Base-by-base conservation (phyloP, 768 basidiomycete genomes). In the Tricholoma matsutake region DNA sequence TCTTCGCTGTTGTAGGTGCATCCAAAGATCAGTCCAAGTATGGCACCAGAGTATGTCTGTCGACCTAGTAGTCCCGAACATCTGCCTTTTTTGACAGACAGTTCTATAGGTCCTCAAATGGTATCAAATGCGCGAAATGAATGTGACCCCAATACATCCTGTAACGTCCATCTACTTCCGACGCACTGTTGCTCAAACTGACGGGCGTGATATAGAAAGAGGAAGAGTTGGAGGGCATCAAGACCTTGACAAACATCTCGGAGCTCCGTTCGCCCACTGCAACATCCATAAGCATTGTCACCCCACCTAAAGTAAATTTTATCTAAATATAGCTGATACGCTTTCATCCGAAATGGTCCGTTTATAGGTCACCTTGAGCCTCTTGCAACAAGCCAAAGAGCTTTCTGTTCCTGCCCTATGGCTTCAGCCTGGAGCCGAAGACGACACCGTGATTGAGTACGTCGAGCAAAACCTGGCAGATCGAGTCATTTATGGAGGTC, bases 401-500 rank as follows among this genome's bases (percentile, higher is more conserved):
- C 81, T 85, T n/a, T 72, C 73, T n/a, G 72, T 92, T n/a, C 88
- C 87, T 5, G 81, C 86, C 3, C 79, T 94, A 47, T 96, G 94
- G 94, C 82, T 96, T 31, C 94, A 96, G 71, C 94, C 94, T 6
- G 93, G 93, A 20, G 91, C 93, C 6, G 86, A 89, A 64, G 87
- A 92, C 66, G 80, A 77, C 14, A 73, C 74, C 2, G 91, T 94
- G 52, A 73, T 78, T 14, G 67, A 78, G 14, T 95, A 83, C 66
- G 86, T 95, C 70, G 80, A 83, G 41, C 82, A 86, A 60, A 86
- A 88, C 55, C 72, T 94, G 64, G 74, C 78, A 34, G 86, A 86
- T 68, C 80, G 80, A 61, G 89, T 91, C n/a, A 82, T 96, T 54
- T 85, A 83, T 69, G 88, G 90, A 28, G 94, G 94, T 9, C 87